Conservation (phyloP, 495 filamentous ascomycete species). For the Xylaria intraflava region DNA sequence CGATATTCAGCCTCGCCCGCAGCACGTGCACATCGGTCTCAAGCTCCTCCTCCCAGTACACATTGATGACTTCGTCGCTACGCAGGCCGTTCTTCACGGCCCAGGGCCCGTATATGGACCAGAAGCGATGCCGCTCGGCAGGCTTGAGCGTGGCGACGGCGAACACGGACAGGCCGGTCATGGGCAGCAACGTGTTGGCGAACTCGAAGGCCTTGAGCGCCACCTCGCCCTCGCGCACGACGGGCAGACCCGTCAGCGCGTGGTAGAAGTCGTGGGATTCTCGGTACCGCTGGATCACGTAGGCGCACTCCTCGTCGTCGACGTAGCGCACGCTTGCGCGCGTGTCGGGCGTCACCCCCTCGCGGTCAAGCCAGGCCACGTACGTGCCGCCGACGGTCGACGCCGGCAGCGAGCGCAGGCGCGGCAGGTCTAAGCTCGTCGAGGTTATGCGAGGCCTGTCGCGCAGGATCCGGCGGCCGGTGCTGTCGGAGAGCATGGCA, state of each 20-base stretch:
- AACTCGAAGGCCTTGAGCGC: conserved; percentile 96
- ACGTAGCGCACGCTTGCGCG: conserved; percentile 76
- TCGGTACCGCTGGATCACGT: conserved; percentile 97
- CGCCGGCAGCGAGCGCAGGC: conserved; percentile 63
- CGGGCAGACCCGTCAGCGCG: conserved; percentile 83
- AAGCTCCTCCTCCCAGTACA: conserved; percentile 96
- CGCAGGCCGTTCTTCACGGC: conserved; percentile 74
- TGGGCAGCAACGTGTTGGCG: conserved; percentile 84
- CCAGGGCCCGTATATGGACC: conserved; percentile 77
- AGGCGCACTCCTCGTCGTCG: conserved; percentile 89
- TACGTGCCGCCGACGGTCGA: conserved; percentile 83
- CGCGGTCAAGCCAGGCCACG: conserved; percentile 79
- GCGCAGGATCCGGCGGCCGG: conserved; percentile 84
- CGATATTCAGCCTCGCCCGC: conserved; percentile 67
- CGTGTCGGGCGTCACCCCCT: conserved; percentile 89
- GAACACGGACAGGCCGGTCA: conserved; percentile 69
- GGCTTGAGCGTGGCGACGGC: conserved; percentile 72
- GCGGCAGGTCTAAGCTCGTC: conserved; percentile 59
- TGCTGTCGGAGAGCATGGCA: conserved; percentile 78
- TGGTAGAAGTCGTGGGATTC: conserved; percentile 99
- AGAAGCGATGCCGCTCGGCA: conserved; percentile 66
- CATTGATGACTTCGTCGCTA: conserved; percentile 81
- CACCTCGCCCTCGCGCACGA: conserved; percentile 89
- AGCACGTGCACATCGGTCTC: conserved; percentile 76
- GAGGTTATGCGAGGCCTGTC: conserved; percentile 86